Base-by-base conservation (phyloP, 768 basidiomycete species). In the Serendipita vermifera region DNA sequence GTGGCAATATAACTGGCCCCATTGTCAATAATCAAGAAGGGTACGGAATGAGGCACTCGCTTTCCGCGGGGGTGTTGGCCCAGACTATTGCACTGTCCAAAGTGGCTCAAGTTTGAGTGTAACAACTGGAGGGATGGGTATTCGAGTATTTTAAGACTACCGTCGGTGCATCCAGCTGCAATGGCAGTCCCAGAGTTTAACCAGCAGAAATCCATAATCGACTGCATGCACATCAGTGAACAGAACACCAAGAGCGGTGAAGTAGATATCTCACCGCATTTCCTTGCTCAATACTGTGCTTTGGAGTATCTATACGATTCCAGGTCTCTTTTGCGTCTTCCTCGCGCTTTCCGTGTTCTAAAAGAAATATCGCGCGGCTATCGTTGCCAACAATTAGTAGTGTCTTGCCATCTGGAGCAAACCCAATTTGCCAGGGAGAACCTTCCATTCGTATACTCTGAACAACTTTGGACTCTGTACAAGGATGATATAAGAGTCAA, bases 31-130 rank as follows among this genome's bases (percentile, higher is more conserved):
- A 31, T 11, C 9, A 27, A n/a, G 11, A 7, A 51, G 17, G 22
- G 17, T 6, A 41, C 7, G 26, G n/a, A 9, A 31, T 29, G 29
- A 26, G 22, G 11, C 20, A 51, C 69, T 55, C 40, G 80, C 83
- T 77, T 75, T 66, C 86, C 86, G 20, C 86, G 75, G n/a, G 87
- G 87, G 66, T 89, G 86, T 33, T 87, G 69, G 3, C 84, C 85
- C 33, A 85, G 75, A 2, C 85, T 82, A 9, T 80, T 71, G 61
- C 85, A 86, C n/a, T 85, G 86, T 9, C 83, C 83, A 2, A 87
- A 84, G 63, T 89, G 87, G 11, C 86, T 85, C 1, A 83, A 79
- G 9, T 77, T 77, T 59, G 73, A 79, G 62, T 84, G 82, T 31
- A 78, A 70, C 15, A 81, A 61, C 3, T 71, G 66, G 31, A 87